Base-by-base conservation (phyloP, 2,329 filamentous ascomycete species). In the Diaporthe velutina region DNA sequence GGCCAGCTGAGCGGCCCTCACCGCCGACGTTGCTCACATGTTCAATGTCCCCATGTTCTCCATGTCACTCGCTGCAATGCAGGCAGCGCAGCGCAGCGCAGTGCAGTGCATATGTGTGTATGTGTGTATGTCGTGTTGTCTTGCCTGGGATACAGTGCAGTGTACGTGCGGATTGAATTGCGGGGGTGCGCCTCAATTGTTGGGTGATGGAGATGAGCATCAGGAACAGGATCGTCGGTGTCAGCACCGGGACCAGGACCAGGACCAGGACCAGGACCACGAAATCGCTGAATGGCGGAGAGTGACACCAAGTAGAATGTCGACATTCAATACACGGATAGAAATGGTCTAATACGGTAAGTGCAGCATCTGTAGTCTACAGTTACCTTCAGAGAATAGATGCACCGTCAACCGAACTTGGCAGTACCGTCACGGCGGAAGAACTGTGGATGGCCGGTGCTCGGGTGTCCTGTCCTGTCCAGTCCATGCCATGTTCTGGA, bases 391-490 rank as follows among this genome's bases (percentile, higher is more conserved):
- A 22, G 42, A 48, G 22, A 48, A 28, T 13, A 48, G 35, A 61
- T 19, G 38, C 40, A 33, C 61, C 61, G 12, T 45, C 40, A 30
- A 35, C 61, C 42, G 13, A 38, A 50, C 42, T 52, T 52, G 61
- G 61, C 61, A 35, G 61, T 67, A 67, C 61, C 61, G 9, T 67
- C 30, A 30, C 45, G 61, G 61, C 30, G 61, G 61, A 67, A 67
- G 45, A 67, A 67, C 42, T 67, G 61, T 67, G 42, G 61, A 50
- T 28, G 61, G 22, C 61, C 45, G 42, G 4, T 33, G 42, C 42
- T 38, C 61, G 42, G 61, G 61, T 66, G 28, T 48, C 42, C 61
- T 66, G 61, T n/a, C 61, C 61, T 35, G 61, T 66, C 42, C n/a
- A n/a, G n/a, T n/a, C n/a, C n/a, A n/a, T n/a, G n/a, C n/a, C 60